These are phyloP conservation scores for Teratosphaeria pseudoeucalypti DNA, from an alignment of 2,329 filamentous ascomycete species.

Conservation along the genomic window DNA sequence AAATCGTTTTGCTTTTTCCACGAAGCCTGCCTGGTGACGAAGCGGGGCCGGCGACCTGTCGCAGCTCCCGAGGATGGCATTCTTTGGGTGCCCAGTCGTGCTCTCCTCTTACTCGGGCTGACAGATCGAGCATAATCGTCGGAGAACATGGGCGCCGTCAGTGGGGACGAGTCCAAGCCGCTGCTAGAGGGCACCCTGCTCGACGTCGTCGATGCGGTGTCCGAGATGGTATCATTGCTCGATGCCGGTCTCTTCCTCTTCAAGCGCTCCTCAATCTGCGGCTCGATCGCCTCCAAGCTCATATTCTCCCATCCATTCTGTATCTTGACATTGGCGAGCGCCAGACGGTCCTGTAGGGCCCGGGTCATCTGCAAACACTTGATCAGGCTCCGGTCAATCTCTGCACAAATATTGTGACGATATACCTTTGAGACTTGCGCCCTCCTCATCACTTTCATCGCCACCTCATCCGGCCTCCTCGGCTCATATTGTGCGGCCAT, in stretches of 20 bases:
- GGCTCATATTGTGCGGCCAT: constrained; percentile 20
- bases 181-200: constrained; percentile 61
- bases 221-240: constrained; percentile 66
- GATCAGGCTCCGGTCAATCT: constrained; percentile 12
- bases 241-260: constrained; percentile 57
- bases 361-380: constrained; percentile 64
- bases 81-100: constrained; percentile 13
- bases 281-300: constrained; percentile 75
- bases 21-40: constrained; percentile 38
- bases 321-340: constrained; percentile 93
- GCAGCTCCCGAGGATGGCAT: constrained; percentile 19
- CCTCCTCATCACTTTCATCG: constrained; percentile 26
- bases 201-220: constrained; percentile 76
- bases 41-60: constrained; percentile 22
- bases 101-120: constrained; percentile 32
- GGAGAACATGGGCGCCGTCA: constrained; percentile 74
- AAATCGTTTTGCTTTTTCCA: constrained; percentile 73
- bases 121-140: constrained; percentile 66
- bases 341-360: constrained; percentile 83
- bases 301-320: constrained; percentile 92
- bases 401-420: background rate
- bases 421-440: constrained; percentile 31
- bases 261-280: constrained; percentile 69
- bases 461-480: constrained; percentile 25
- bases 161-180: constrained; percentile 70